Evolutionary conservation across 2,329 filamentous ascomycete species (phyloP).

Genomic region (Fusarium protoensiforme): DNA sequence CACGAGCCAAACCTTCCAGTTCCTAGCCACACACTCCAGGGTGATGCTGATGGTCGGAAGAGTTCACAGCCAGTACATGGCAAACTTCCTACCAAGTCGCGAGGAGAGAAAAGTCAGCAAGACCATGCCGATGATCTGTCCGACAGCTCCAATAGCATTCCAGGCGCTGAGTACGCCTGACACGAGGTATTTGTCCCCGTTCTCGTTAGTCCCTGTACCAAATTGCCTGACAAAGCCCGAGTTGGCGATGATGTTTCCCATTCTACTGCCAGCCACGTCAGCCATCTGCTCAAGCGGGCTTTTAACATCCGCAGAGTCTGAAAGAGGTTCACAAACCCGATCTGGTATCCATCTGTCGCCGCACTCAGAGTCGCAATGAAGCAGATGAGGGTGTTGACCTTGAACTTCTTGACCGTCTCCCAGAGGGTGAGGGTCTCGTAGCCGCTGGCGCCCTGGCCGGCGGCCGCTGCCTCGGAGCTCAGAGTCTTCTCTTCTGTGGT

Average conservation of each 20-base stretch:
- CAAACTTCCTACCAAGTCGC: not conserved
- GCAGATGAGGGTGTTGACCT: conserved; percentile 36
- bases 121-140: not conserved
- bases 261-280: not conserved
- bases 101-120: not conserved
- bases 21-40: not conserved
- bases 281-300: no score
- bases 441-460: conserved; percentile 22
- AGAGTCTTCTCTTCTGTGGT: not conserved
- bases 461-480: not conserved
- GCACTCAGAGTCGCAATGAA: conserved; percentile 42
- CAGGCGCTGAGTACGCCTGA: not conserved
- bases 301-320: no score
- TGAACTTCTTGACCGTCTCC: conserved; percentile 42
- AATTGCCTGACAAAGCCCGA: not conserved
- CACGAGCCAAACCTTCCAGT: not conserved
- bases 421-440: conserved; percentile 41
- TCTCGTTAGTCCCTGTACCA: not conserved
- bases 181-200: not conserved
- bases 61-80: not conserved
- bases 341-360: conserved; percentile 31
- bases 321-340: not conserved
- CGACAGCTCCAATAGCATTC: not conserved
- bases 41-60: not conserved
- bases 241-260: not conserved